phyloP scores from a whole-genome alignment of 2,329 filamentous ascomycete species.

The Cytospora paraplurivora region DNA sequence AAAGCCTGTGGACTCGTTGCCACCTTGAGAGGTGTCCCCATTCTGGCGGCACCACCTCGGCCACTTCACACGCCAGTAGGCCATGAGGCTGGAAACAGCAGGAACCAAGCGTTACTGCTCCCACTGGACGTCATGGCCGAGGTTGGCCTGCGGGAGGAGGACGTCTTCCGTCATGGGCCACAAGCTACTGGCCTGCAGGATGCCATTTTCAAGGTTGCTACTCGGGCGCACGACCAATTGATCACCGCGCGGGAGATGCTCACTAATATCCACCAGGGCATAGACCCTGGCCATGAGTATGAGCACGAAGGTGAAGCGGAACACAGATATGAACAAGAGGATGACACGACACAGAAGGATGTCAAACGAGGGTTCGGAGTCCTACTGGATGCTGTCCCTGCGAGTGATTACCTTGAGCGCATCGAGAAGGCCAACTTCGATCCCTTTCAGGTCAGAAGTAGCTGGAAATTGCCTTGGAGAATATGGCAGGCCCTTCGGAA shows the following conservation, averaged over 20 bases:
- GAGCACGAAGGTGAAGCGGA: slow-evolving; percentile 82
- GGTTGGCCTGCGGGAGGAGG: slow-evolving; percentile 79
- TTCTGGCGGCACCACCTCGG: slow-evolving; percentile 78
- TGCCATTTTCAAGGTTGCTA: slow-evolving; percentile 89
- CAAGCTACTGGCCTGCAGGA: slow-evolving; percentile 81
- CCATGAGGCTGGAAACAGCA: slow-evolving; percentile 40
- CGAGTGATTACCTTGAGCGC: slow-evolving; percentile 74
- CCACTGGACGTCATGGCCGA: slow-evolving; percentile 91
- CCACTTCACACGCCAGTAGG: slow-evolving; percentile 48
- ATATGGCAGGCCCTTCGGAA: slow-evolving; percentile 57
- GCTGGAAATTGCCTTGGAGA: slow-evolving; percentile 85
- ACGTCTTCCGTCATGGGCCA: slow-evolving; percentile 79
- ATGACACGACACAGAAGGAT: slow-evolving; percentile 43
- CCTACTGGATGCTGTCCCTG: slow-evolving; percentile 77
- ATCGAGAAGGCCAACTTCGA: slow-evolving; percentile 85
- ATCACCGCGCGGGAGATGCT: slow-evolving; percentile 94
- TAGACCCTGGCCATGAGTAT: slow-evolving; percentile 80
- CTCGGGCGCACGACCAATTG: slow-evolving; percentile 90
- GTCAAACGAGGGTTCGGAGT: slow-evolving; percentile 72
- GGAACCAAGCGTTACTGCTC: slow-evolving; percentile 65
- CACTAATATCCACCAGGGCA: slow-evolving; percentile 71
- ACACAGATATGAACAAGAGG: slow-evolving; percentile 49
- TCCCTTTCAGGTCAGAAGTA: slow-evolving; percentile 66
- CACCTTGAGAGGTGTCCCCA: slow-evolving; percentile 80
- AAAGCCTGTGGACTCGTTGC: slow-evolving; percentile 90